Evolutionary conservation across 1,284 basidiomycete genomes (phyloP), one percentile per base, ranked within the genome.

Genomic region (Tausonia pullulans): DNA sequence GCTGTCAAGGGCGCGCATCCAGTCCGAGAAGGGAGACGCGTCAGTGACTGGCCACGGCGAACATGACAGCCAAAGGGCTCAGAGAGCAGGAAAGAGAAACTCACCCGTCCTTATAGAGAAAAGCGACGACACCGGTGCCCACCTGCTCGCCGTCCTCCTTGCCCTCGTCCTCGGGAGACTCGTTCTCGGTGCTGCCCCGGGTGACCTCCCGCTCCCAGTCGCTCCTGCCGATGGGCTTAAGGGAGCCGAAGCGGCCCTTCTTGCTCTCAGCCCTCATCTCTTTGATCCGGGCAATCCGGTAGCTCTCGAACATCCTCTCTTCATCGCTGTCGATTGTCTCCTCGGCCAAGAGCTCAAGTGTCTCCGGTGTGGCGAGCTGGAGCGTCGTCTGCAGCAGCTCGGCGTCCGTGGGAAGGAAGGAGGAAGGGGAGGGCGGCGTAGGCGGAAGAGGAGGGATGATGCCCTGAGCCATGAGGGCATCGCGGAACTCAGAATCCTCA

Each of bases 151-250:
- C 70, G 6, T 70, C 70, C 10, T 71, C 69, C 11, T 70, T 66
- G 67, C 69, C 68, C 58, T 70, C 69, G 65, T 77, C 60, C 61
- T 70, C 70, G 16, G 69, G 80, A 45, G 71, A 74, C 14, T 72
- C 71, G 55, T 83, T 81, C 64, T 82, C 79, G 69, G 83, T 84
- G 75, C 92, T 96, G 1, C 90, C 90, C 66, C 98, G 93, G 0
- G 94, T 98, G 14, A 98, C 90, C 72, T 98, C 91, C 60, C 87
- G 81, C 46, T 89, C 95, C 76, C 98, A 98, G 74, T 97, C 94
- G 16, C 93, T 91, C 68, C 95, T 80, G 44, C 85, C 84, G 68
- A 98, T 95, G 2, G 92, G 92, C 75, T 87, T 88, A 59, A 98
- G 83, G 56, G 85, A 78, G 27, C 95, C 93, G 73, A 93, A 97